These are phyloP conservation scores for Arthonia radiata DNA, from an alignment of 495 filamentous ascomycete genomes.

Conservation along the genomic window DNA sequence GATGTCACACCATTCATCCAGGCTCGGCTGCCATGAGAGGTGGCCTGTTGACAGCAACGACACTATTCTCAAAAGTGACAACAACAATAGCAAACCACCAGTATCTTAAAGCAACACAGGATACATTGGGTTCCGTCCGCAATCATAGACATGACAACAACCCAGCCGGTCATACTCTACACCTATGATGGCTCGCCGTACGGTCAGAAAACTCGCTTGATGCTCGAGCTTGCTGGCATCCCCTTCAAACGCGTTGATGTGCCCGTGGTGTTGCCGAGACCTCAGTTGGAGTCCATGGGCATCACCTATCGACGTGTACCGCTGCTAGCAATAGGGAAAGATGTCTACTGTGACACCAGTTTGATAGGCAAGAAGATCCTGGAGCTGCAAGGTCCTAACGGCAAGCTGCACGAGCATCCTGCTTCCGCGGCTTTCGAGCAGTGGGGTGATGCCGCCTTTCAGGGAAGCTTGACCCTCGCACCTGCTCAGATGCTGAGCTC, in stretches of 20 bases:
- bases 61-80: too few species aligned
- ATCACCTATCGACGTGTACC: constrained; percentile 14
- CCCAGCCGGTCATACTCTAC: too few species aligned
- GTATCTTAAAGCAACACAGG: too few species aligned
- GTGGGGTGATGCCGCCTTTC: constrained; percentile 5
- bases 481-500: constrained; percentile 1
- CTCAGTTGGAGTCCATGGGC: constrained; percentile 8
- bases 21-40: too few species aligned
- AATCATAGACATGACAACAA: too few species aligned
- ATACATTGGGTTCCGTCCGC: too few species aligned
- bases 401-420: constrained; percentile 1
- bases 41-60: too few species aligned
- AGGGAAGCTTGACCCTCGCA: constrained; percentile 3
- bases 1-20: too few species aligned
- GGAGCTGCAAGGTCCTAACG: too few species aligned
- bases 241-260: constrained; percentile 5
- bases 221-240: constrained; percentile 4
- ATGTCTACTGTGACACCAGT: constrained; percentile 13
- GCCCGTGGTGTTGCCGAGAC: constrained; percentile 8
- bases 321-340: constrained; percentile 11
- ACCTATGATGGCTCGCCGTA: too few species aligned
- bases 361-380: too few species aligned
- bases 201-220: constrained; percentile 7
- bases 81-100: too few species aligned
- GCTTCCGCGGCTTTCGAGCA: constrained; percentile 7